These are phyloP conservation scores for Pythium insidiosum DNA, from an alignment of 352 stramenopile genomes.

Conservation along the genomic window DNA sequence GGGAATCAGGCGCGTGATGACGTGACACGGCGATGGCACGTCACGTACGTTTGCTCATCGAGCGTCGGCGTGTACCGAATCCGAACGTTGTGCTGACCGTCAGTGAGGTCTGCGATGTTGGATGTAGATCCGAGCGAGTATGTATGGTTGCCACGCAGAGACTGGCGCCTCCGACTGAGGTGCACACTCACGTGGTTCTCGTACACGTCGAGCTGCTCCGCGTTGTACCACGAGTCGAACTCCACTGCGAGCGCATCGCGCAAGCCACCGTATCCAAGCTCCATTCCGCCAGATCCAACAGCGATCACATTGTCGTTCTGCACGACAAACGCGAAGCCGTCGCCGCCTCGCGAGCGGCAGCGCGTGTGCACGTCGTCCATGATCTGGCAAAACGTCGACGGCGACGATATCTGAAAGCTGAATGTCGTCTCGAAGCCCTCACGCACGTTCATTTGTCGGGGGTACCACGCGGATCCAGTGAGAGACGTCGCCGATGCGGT, in stretches of 20 bases:
- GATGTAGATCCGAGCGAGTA: constrained; percentile 62
- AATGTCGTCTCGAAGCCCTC: constrained; percentile 91
- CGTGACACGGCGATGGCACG: too few relatives aligned
- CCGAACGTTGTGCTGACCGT: constrained; percentile 49
- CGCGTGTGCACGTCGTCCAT: constrained; percentile 87
- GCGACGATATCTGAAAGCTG: constrained; percentile 75
- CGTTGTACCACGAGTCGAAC: constrained; percentile 92
- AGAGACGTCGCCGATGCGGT: constrained; percentile 68
- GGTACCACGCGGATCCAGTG: constrained; percentile 88
- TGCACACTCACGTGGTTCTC: constrained; percentile 92
- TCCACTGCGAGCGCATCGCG: constrained; percentile 83
- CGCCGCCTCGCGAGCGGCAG: constrained; percentile 69
- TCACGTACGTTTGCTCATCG: constrained; percentile 43
- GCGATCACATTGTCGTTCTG: constrained; percentile 67
- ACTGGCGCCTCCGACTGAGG: constrained; percentile 22
- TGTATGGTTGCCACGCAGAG: constrained; percentile 67
- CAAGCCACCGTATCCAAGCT: constrained; percentile 85
- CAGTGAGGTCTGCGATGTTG: constrained; percentile 72
- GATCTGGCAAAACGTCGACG: constrained; percentile 70
- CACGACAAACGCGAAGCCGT: constrained; percentile 78
- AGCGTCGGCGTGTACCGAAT: constrained; percentile 76
- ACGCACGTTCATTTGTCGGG: constrained; percentile 76
- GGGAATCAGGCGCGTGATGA: too few relatives aligned
- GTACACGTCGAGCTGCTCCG: constrained; percentile 79
- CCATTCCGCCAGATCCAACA: constrained; percentile 59